Evolutionary conservation across 208 protist genomes (phyloP), one percentile per base, ranked within the genome.

Genomic region (Lotmaria passim): DNA sequence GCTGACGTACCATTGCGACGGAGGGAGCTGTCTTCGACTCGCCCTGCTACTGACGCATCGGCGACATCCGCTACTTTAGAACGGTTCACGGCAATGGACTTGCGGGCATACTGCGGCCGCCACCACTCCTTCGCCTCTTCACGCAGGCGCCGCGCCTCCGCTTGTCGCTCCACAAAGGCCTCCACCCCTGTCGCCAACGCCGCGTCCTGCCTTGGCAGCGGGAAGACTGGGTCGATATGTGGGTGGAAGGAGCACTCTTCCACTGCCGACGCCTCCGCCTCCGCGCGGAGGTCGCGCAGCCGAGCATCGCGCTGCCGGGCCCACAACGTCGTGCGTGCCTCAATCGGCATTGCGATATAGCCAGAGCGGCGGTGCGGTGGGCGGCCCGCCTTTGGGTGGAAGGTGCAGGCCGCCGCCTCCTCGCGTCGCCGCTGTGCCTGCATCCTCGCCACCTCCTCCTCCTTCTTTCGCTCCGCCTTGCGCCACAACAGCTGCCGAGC

Each of bases 201-300:
- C 34, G 56, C 61, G 30, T 69, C 62, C 2, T 34, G 48, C 15
- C 78, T 50, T 24, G 85, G 78, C 43, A 91, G 70, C 33, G 83
- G 81, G 63, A 79, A 87, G 44, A 78, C 73, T 8, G 74, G 60
- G 44, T 85, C 77, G 14, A 91, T 80, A 21, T 81, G 63, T 12
- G 90, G 86, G 10, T 61, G 79, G 58, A 95, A 95, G 26, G 90
- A 77, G 78, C 83, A 91, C 55, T 88, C 78, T 50, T 77, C 73
- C 43, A 64, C 28, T 28, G 43, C 53, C 0, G 68, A 65, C 43
- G 69, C 71, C 39, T 85, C 74, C 36, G 75, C 19, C 74, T 89
- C 86, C 30, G n/a, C 7, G 21, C 73, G 74, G 46, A 82, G 73
- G 38, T 77, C 44, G 17, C 63, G 34, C n/a, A 91, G 73, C 28